phyloP scores from a whole-genome alignment of 2,329 filamentous ascomycete genomes.

The Beauveria medogensis region DNA sequence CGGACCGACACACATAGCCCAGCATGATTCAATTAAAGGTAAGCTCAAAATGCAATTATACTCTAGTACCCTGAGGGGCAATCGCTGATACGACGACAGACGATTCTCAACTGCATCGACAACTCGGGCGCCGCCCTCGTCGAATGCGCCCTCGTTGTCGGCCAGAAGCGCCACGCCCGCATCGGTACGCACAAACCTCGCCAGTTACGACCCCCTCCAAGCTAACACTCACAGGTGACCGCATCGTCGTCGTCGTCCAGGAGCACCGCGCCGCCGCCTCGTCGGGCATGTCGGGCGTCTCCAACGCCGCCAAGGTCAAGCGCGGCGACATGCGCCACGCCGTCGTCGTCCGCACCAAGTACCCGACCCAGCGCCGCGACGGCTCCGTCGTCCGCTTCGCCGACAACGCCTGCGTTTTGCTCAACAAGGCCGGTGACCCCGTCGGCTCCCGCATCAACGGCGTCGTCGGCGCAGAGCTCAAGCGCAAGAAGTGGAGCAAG shows the following conservation, averaged over 20 bases:
- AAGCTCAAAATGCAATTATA: background rate
- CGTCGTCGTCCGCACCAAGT: slow-evolving; percentile 84
- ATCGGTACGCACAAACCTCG: slow-evolving; percentile 58
- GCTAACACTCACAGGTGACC: slow-evolving; percentile 58
- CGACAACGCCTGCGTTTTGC: slow-evolving; percentile 94
- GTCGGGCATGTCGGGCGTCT: slow-evolving; percentile 62
- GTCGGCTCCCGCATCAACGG: slow-evolving; percentile 89
- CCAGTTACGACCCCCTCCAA: no score
- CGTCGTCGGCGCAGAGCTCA: slow-evolving; percentile 81
- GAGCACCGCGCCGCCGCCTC: slow-evolving; percentile 79
- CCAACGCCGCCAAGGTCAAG: slow-evolving; percentile 82
- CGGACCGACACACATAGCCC: slow-evolving; percentile 19
- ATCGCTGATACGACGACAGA: slow-evolving; percentile 42
- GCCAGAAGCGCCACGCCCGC: slow-evolving; percentile 79
- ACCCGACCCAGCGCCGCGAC: slow-evolving; percentile 79
- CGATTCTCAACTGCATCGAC: slow-evolving; percentile 99
- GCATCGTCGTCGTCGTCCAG: slow-evolving; percentile 95
- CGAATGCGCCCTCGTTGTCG: slow-evolving; percentile 89
- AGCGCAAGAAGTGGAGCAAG: slow-evolving; percentile 95
- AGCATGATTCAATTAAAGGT: slow-evolving; percentile 92
- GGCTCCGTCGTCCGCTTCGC: slow-evolving; percentile 89
- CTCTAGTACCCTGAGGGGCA: background rate
- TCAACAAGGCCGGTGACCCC: slow-evolving; percentile 95
- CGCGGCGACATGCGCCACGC: slow-evolving; percentile 95
- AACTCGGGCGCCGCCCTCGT: slow-evolving; percentile 96